Conservation (phyloP, 2,329 filamentous ascomycete species). For the Penicillium thymicola region DNA sequence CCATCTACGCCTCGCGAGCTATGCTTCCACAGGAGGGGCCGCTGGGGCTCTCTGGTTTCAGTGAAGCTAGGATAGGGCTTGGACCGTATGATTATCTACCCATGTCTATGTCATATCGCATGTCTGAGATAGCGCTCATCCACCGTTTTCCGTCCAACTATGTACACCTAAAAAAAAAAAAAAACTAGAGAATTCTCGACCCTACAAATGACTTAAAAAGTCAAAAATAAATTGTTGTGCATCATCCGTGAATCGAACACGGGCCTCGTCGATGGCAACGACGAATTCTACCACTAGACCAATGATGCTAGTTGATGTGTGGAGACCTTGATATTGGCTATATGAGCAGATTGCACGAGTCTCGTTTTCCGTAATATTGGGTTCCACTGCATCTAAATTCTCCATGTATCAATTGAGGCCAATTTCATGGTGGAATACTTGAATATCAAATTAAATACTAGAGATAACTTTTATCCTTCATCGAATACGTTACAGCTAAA, state of each 20-base stretch:
- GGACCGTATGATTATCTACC: no score
- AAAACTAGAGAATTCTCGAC: background rate
- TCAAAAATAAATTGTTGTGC: constrained; percentile 25
- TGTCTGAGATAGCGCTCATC: background rate
- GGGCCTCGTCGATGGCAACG: constrained; percentile 45
- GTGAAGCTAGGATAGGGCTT: no score
- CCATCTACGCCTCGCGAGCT: no score
- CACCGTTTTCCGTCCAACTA: background rate
- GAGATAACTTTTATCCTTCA: background rate
- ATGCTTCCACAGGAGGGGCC: no score
- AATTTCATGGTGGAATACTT: no score
- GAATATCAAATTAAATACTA: background rate
- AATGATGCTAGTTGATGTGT: constrained; percentile 34
- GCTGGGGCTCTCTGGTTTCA: no score
- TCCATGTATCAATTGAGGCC: background rate
- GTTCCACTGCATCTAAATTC: background rate
- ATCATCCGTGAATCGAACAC: constrained; percentile 49
- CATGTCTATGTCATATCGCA: no score
- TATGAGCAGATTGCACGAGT: background rate
- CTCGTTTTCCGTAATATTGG: background rate
- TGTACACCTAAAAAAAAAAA: background rate
- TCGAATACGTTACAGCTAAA: background rate
- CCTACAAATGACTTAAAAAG: background rate
- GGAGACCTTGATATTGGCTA: background rate
- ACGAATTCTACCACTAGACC: constrained; percentile 43